A percentile compares a stretch with the other conserved stretches of the same genome.
These are phyloP conservation scores for Myriosclerotinia duriaeana DNA, from an alignment of 2,329 filamentous ascomycete genomes.

Conservation along the genomic window DNA sequence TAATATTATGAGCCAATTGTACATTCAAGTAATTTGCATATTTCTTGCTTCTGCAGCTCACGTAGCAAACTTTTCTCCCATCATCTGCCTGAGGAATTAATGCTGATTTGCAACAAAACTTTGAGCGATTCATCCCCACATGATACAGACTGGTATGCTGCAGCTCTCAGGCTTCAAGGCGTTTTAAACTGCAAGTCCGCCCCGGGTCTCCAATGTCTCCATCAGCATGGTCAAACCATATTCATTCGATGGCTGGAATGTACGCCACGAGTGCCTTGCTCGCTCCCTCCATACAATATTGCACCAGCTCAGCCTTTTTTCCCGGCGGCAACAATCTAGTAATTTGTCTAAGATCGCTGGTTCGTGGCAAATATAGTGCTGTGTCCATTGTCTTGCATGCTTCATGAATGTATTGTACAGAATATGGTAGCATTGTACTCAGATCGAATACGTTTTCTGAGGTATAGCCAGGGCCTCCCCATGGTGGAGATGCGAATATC, in stretches of 20 bases:
- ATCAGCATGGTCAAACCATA: neutral
- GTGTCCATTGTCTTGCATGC: slow-evolving; percentile 60
- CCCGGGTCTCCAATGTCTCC: neutral
- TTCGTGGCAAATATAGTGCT: slow-evolving; percentile 82
- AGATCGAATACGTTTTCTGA: slow-evolving; percentile 76
- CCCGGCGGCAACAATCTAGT: slow-evolving; percentile 54
- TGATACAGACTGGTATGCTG: neutral
- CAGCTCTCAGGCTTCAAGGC: neutral
- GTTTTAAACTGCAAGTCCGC: neutral
- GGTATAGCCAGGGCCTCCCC: slow-evolving; percentile 68
- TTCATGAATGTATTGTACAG: slow-evolving; percentile 59
- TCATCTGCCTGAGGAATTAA: slow-evolving; percentile 17
- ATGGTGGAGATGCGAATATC: slow-evolving; percentile 71
- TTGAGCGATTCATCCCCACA: slow-evolving; percentile 9
- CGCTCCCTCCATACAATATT: slow-evolving; percentile 88
- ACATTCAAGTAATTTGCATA: neutral
- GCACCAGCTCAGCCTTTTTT: slow-evolving; percentile 69
- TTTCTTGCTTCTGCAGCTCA: neutral
- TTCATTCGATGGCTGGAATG: slow-evolving; percentile 45
- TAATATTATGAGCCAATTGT: slow-evolving; percentile 4
- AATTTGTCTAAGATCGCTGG: slow-evolving; percentile 77
- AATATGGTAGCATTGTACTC: slow-evolving; percentile 85
- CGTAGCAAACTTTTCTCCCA: neutral
- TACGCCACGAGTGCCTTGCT: slow-evolving; percentile 79
- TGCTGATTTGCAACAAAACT: slow-evolving; percentile 22